These are phyloP conservation scores for Backusella mclennaniae DNA, from an alignment of 192 early-diverging fungal species.

Conservation along the genomic window DNA sequence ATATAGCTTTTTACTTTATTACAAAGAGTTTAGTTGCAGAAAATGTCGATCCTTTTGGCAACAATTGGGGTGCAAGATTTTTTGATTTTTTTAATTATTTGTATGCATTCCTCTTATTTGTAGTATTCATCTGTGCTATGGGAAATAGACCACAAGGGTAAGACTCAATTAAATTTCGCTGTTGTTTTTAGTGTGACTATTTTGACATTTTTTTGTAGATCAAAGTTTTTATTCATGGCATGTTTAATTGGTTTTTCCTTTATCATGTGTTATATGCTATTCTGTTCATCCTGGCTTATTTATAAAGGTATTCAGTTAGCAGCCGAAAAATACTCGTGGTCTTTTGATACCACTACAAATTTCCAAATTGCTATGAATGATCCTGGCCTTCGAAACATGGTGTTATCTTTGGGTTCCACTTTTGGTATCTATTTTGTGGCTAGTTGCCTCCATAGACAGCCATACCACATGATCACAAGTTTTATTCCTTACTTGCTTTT, in stretches of 20 bases:
- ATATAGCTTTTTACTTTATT: constrained; percentile 83
- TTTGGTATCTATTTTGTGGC: constrained; percentile 82
- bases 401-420: constrained; percentile 76
- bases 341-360: constrained; percentile 35
- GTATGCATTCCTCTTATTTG: constrained; percentile 77
- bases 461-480: constrained; percentile 89
- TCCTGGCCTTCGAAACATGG: constrained; percentile 67
- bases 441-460: constrained; percentile 79
- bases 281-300: constrained; percentile 44
- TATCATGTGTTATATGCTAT: constrained; percentile 57
- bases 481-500: constrained; percentile 83
- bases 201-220: constrained; percentile 11
- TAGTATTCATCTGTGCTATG: constrained; percentile 80
- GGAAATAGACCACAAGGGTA: constrained; percentile 91
- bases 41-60: constrained; percentile 56
- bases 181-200: not conserved
- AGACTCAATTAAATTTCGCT: no score
- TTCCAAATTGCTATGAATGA: constrained; percentile 45
- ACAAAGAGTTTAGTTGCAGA: constrained; percentile 35
- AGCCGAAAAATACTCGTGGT: constrained; percentile 48
- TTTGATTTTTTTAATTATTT: constrained; percentile 67
- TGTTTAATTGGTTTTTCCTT: constrained; percentile 47
- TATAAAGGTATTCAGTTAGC: constrained; percentile 71
- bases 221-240: constrained; percentile 37
- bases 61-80: constrained; percentile 54